A percentile compares a stretch with the other conserved stretches of the same genome.
phyloP scores from a whole-genome alignment of 2,329 filamentous ascomycete species.

The Cladobotryum mycophilum region DNA sequence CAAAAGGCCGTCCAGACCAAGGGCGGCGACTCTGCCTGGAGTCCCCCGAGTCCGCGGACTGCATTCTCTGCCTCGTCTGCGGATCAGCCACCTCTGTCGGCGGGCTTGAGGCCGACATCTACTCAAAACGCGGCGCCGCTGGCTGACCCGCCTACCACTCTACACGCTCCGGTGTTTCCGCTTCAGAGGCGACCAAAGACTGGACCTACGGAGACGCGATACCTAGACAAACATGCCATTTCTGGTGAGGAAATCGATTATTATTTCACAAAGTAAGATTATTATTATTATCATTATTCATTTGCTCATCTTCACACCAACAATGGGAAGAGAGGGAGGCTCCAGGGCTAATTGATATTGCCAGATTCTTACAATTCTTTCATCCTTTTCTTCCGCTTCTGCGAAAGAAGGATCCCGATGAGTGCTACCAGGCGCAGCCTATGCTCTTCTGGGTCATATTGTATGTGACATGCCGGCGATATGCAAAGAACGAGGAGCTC shows the following conservation, averaged over 20 bases:
- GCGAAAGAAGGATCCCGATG: conserved; percentile 43
- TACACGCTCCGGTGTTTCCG: conserved; percentile 18
- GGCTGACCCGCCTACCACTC: conserved; percentile 17
- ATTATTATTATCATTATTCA: not conserved
- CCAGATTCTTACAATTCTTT: conserved; percentile 45
- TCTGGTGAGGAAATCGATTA: conserved; percentile 48
- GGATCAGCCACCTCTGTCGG: conserved; percentile 8
- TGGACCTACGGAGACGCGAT: conserved; percentile 33
- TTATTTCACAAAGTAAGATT: conserved; percentile 45
- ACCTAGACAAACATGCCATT: conserved; percentile 42
- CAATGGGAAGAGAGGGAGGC: no score
- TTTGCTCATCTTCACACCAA: not conserved
- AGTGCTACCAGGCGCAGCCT: conserved; percentile 40
- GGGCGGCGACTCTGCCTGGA: conserved; percentile 20
- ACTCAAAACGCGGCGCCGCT: conserved; percentile 20
- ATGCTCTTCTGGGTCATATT: conserved; percentile 52
- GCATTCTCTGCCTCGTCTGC: conserved; percentile 20
- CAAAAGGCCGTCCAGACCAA: conserved; percentile 40
- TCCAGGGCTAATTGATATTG: not conserved
- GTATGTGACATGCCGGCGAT: conserved; percentile 43
- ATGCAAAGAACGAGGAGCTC: conserved; percentile 36
- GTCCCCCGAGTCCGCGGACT: conserved; percentile 23
- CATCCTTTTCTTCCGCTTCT: conserved; percentile 49
- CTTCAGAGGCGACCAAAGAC: conserved; percentile 16
- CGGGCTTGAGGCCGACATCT: conserved; percentile 1